Conservation (phyloP, 768 basidiomycete genomes). For the Pleurotus eryngii region DNA sequence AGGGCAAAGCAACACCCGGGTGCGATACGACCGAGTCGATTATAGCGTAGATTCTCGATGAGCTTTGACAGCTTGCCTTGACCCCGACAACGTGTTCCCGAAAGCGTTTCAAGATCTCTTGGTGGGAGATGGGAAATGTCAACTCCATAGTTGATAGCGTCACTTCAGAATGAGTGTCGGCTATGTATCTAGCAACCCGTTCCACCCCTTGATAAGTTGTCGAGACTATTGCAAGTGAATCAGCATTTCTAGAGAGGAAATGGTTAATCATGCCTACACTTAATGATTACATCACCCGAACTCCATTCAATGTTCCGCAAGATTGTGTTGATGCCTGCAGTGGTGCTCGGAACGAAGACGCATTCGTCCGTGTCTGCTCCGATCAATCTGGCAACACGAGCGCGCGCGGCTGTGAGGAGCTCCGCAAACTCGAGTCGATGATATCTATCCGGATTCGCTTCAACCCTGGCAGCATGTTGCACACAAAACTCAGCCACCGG, state of each 20-base stretch:
- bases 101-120: conserved; percentile 51
- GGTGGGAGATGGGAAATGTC: conserved; percentile 18
- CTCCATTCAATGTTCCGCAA: conserved; percentile 67
- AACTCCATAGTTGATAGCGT: conserved; percentile 17
- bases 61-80: background rate
- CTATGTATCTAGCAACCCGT: conserved; percentile 28
- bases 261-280: conserved; percentile 37
- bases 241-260: conserved; percentile 4
- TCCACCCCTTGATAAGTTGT: conserved; percentile 1
- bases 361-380: conserved; percentile 50
- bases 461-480: conserved; percentile 37
- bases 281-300: conserved; percentile 62
- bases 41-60: conserved; percentile 45
- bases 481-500: conserved; percentile 47
- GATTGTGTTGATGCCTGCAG: conserved; percentile 64
- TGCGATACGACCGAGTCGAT: conserved; percentile 60
- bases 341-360: conserved; percentile 61
- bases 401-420: conserved; percentile 36
- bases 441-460: conserved; percentile 58
- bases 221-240: background rate
- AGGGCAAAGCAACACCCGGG: conserved; percentile 65
- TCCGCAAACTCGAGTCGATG: conserved; percentile 33
- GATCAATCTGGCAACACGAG: conserved; percentile 48
- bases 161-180: conserved; percentile 49
- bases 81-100: conserved; percentile 27